A percentile compares a stretch with the other conserved stretches of the same genome.
Evolutionary conservation across 1,284 basidiomycete species (phyloP).

Genomic region (Macrocybe sp.): DNA sequence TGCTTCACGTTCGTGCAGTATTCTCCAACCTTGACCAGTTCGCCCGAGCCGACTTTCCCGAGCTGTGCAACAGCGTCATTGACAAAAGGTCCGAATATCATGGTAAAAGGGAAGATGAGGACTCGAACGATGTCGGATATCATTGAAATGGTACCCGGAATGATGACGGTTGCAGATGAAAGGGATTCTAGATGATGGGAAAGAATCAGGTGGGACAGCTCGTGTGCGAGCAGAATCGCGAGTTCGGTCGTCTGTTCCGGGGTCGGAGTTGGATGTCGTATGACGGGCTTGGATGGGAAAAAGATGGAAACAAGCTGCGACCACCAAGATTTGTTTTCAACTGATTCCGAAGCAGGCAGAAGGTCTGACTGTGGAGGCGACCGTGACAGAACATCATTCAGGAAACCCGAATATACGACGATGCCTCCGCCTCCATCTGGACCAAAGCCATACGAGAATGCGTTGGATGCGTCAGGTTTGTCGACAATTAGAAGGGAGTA

Average conservation of each 20-base stretch:
- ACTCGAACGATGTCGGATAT: constrained; percentile 70
- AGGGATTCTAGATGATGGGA: constrained; percentile 88
- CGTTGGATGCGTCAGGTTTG: constrained; percentile 72
- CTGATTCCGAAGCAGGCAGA: constrained; percentile 15
- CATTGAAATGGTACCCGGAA: constrained; percentile 77
- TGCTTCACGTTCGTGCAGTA: constrained; percentile 71
- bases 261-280: constrained; percentile 55
- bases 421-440: constrained; percentile 85
- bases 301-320: constrained; percentile 44
- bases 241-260: constrained; percentile 78
- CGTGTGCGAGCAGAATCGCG: constrained; percentile 83
- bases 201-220: constrained; percentile 82
- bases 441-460: constrained; percentile 90
- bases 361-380: constrained; percentile 20
- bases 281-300: constrained; percentile 27
- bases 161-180: constrained; percentile 75
- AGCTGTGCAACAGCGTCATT: constrained; percentile 85
- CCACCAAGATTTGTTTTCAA: constrained; percentile 39
- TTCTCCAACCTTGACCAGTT: constrained; percentile 66
- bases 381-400: constrained; percentile 72
- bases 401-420: constrained; percentile 85
- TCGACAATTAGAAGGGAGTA: constrained; percentile 85
- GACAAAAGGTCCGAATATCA: constrained; percentile 86
- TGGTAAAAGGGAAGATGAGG: constrained; percentile 80
- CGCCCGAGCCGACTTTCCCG: constrained; percentile 69